A percentile compares a stretch with the other conserved stretches of the same genome.
phyloP scores from a whole-genome alignment of 2,329 filamentous ascomycete genomes.

The Nannizzia gypsea region DNA sequence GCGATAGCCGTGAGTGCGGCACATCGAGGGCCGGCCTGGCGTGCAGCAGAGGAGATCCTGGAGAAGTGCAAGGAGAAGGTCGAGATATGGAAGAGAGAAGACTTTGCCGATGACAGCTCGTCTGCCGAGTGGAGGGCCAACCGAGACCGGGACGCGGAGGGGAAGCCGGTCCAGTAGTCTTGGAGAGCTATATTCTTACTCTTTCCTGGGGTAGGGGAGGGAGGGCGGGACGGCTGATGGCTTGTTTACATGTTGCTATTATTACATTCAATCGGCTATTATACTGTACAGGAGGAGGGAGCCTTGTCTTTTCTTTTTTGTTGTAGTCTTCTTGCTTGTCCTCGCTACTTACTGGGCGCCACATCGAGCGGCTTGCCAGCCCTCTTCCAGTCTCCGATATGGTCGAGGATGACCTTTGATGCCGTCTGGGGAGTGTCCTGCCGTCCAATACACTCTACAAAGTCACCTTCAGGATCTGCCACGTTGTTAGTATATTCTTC shows the following conservation, averaged over 20 bases:
- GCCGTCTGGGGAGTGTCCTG: conserved; percentile 86
- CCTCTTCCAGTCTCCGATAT: conserved; percentile 67
- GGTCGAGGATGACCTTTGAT: conserved; percentile 69
- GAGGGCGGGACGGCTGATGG: too few relatives aligned
- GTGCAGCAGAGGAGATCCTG: conserved; percentile 75
- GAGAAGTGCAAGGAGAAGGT: conserved; percentile 74
- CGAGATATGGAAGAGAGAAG: conserved; percentile 94
- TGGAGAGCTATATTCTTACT: too few relatives aligned
- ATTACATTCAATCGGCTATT: not conserved
- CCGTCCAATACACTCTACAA: conserved; percentile 89
- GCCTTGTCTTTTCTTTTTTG: not conserved
- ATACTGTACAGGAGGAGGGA: not conserved
- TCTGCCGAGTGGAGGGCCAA: conserved; percentile 73
- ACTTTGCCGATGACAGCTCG: conserved; percentile 56
- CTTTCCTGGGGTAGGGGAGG: too few relatives aligned
- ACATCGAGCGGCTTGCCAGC: conserved; percentile 42
- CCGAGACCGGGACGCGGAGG: conserved; percentile 53
- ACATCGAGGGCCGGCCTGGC: conserved; percentile 77
- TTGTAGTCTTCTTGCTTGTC: not conserved
- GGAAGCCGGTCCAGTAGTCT: conserved; percentile 14
- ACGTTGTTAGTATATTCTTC: not conserved
- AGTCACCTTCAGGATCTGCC: conserved; percentile 84
- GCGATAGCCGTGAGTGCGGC: conserved; percentile 73
- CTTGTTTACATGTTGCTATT: not conserved
- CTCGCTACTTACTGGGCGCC: conserved; percentile 8